These are phyloP conservation scores for Ustilago bromivora DNA, from an alignment of 1,284 basidiomycete species.

Conservation along the genomic window DNA sequence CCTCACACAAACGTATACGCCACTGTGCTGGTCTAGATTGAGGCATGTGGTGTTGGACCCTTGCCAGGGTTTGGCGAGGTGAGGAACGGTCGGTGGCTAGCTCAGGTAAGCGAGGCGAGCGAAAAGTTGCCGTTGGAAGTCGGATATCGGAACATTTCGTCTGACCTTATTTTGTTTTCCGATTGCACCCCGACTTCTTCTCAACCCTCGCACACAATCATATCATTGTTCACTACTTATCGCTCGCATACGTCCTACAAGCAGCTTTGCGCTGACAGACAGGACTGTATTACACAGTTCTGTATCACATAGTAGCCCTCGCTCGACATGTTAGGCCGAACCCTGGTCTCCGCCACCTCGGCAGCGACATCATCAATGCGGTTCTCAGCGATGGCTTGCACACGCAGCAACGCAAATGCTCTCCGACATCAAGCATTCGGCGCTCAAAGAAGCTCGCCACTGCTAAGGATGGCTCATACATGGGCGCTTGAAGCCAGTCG, in stretches of 20 bases:
- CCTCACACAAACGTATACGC: neutral
- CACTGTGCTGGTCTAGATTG: neutral
- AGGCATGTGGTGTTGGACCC: neutral
- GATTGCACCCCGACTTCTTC: constrained; percentile 17
- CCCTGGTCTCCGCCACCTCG: constrained; percentile 1
- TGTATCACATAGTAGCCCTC: no score
- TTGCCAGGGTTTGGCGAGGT: neutral
- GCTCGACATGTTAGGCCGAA: constrained; percentile 14
- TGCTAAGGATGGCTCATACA: constrained; percentile 41
- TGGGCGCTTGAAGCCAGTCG: constrained; percentile 38
- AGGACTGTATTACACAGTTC: no score
- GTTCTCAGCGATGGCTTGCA: constrained; percentile 12
- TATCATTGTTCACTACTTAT: no score
- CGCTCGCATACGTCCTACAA: no score
- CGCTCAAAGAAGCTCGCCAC: constrained; percentile 21
- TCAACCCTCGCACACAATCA: neutral
- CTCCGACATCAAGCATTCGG: neutral
- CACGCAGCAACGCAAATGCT: constrained; percentile 2
- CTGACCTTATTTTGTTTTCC: constrained; percentile 13
- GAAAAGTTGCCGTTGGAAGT: constrained; percentile 4
- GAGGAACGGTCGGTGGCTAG: neutral
- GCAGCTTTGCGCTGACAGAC: no score
- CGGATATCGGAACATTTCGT: constrained; percentile 15
- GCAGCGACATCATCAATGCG: constrained; percentile 23
- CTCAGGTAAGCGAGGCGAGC: constrained; percentile 12